phyloP scores from a whole-genome alignment of 768 basidiomycete genomes.

The Rhodosporidiobolus odoratus region DNA sequence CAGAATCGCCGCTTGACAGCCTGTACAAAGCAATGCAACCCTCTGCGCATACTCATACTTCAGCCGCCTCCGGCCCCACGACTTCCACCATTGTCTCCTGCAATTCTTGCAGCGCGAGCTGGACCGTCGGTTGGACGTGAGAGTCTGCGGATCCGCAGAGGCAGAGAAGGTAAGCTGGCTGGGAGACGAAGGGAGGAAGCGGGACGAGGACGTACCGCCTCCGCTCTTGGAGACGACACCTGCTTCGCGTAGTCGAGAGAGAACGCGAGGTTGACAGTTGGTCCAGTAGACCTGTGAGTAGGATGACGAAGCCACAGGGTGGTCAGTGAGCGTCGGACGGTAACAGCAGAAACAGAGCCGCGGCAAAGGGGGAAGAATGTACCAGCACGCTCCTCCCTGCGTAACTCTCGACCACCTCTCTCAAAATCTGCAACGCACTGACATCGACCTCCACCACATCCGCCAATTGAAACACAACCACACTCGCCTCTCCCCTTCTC shows the following conservation, averaged over 20 bases:
- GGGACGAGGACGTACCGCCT: constrained; percentile 6
- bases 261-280: not conserved
- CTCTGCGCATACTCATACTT: too few species aligned
- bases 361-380: not conserved
- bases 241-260: constrained; percentile 1
- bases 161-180: not conserved
- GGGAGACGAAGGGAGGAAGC: not conserved
- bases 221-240: constrained; percentile 20
- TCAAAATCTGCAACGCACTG: constrained; percentile 49
- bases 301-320: too few species aligned
- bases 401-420: constrained; percentile 38
- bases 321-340: not conserved
- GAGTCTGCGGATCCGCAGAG: not conserved
- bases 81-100: constrained; percentile 4
- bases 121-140: constrained; percentile 21
- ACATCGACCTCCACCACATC: constrained; percentile 89
- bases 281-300: constrained; percentile 29
- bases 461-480: constrained; percentile 68
- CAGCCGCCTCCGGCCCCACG: not conserved
- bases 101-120: constrained; percentile 7
- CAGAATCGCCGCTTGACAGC: too few species aligned
- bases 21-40: too few species aligned
- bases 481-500: constrained; percentile 33
- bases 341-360: too few species aligned
- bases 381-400: constrained; percentile 23